These are phyloP conservation scores for Mycena pura DNA, from an alignment of 768 basidiomycete genomes.

Conservation along the genomic window DNA sequence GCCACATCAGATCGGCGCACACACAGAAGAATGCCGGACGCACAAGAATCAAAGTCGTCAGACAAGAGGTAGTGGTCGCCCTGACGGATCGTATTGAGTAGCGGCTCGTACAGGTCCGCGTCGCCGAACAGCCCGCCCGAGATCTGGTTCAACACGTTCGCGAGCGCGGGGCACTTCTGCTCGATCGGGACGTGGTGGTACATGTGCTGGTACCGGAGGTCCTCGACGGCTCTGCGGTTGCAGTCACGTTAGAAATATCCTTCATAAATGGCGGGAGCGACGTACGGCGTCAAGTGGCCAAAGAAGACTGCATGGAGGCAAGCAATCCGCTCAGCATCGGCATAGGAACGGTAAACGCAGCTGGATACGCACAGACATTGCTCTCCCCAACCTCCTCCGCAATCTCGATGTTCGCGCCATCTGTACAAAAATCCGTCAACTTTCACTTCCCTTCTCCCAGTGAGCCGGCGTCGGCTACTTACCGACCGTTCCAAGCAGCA, in stretches of 20 bases:
- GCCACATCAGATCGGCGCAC: background rate
- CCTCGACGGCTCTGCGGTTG: constrained; percentile 77
- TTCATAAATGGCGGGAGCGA: background rate
- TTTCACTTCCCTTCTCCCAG: background rate
- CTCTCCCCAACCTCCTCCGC: constrained; percentile 94
- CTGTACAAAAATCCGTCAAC: constrained; percentile 37
- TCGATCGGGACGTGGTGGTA: constrained; percentile 85
- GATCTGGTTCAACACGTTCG: constrained; percentile 78
- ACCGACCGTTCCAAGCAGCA: constrained; percentile 86
- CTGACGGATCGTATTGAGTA: constrained; percentile 78
- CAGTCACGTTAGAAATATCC: background rate
- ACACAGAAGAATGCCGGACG: constrained; percentile 31
- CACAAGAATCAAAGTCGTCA: constrained; percentile 95
- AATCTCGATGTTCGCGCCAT: constrained; percentile 97
- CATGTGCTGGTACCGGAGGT: constrained; percentile 83
- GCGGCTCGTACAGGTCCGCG: constrained; percentile 82
- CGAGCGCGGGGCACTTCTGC: constrained; percentile 83
- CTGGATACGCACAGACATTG: constrained; percentile 79
- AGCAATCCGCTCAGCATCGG: background rate
- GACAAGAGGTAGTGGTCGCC: constrained; percentile 82
- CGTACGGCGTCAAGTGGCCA: constrained; percentile 79
- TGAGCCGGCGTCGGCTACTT: constrained; percentile 21
- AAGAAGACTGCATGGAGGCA: constrained; percentile 72
- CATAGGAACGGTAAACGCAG: constrained; percentile 8
- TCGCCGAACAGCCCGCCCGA: constrained; percentile 85